These are phyloP conservation scores for Emmonsia crescens DNA, from an alignment of 2,329 filamentous ascomycete species.

Conservation along the genomic window DNA sequence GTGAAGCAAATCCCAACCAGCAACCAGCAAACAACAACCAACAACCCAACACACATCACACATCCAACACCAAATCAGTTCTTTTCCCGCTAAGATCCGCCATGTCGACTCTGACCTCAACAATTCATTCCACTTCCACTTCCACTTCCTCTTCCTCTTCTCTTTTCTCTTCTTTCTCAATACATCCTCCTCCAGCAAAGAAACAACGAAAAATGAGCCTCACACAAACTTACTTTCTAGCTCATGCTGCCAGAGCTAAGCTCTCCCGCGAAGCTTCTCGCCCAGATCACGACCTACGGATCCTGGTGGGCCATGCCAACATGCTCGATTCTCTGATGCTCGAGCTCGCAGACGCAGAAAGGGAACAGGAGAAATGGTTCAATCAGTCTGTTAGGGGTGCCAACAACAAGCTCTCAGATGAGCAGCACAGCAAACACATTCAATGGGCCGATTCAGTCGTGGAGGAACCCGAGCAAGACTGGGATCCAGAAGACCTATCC, in stretches of 20 bases:
- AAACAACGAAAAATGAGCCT: constrained; percentile 86
- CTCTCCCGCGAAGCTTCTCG: constrained; percentile 83
- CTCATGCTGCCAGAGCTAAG: constrained; percentile 93
- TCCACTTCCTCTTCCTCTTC: background rate
- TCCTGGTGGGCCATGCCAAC: constrained; percentile 96
- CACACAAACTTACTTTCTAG: constrained; percentile 96
- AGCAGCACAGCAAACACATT: constrained; percentile 52
- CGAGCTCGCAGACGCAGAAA: constrained; percentile 83
- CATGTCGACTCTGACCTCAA: background rate
- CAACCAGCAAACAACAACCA: background rate
- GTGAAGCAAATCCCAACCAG: background rate
- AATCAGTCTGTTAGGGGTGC: constrained; percentile 83
- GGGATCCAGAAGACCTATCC: constrained; percentile 52
- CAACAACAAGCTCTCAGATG: constrained; percentile 21
- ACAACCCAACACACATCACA: background rate
- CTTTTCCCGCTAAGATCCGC: background rate
- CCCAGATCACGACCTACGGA: constrained; percentile 85
- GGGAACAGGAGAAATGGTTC: constrained; percentile 95
- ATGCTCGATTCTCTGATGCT: constrained; percentile 91
- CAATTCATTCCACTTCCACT: background rate
- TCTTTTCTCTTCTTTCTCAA: constrained; percentile 15
- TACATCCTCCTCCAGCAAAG: constrained; percentile 24
- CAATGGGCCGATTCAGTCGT: constrained; percentile 76
- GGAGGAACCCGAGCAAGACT: constrained; percentile 63
- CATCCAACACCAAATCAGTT: background rate